Evolutionary conservation across 306 rosid species (phyloP).

Genomic region (Trifolium subterraneum): DNA sequence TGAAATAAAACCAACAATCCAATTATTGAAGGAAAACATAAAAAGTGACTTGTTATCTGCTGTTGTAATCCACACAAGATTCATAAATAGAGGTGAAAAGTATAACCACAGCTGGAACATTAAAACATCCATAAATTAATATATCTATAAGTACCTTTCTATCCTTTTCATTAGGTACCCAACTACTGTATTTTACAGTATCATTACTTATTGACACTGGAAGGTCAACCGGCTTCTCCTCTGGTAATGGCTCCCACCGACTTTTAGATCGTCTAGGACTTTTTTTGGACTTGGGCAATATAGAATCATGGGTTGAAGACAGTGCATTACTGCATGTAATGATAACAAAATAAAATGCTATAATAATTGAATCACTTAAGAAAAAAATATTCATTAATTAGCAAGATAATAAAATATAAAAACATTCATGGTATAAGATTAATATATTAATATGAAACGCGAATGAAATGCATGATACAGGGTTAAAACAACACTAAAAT

Average conservation of each 20-base stretch:
- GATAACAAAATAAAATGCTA: slow-evolving; percentile 11
- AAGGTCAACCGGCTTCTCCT: slow-evolving; percentile 70
- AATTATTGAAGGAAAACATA: background rate
- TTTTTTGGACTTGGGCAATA: slow-evolving; percentile 65
- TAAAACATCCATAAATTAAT: slow-evolving; percentile 22
- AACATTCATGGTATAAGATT: background rate
- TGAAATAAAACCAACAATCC: slow-evolving; percentile 10
- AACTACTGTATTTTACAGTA: slow-evolving; percentile 58
- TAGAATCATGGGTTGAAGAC: slow-evolving; percentile 50
- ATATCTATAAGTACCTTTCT: slow-evolving; percentile 64
- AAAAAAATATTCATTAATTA: slow-evolving; percentile 10
- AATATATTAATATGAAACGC: slow-evolving; percentile 5
- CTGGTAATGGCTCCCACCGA: slow-evolving; percentile 97
- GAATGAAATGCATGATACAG: background rate
- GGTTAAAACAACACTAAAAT: background rate
- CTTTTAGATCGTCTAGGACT: slow-evolving; percentile 91
- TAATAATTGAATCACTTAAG: background rate
- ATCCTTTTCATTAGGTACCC: slow-evolving; percentile 69
- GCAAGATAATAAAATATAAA: slow-evolving; percentile 19
- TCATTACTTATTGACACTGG: slow-evolving; percentile 50
- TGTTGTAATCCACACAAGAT: slow-evolving; percentile 13
- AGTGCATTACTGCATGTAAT: slow-evolving; percentile 57
- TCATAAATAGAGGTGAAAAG: slow-evolving; percentile 1
- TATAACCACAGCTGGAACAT: slow-evolving; percentile 26
- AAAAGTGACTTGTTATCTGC: slow-evolving; percentile 1